phyloP scores from a whole-genome alignment of 805 yeast species.

The Sungouiozyma intestinalis region DNA sequence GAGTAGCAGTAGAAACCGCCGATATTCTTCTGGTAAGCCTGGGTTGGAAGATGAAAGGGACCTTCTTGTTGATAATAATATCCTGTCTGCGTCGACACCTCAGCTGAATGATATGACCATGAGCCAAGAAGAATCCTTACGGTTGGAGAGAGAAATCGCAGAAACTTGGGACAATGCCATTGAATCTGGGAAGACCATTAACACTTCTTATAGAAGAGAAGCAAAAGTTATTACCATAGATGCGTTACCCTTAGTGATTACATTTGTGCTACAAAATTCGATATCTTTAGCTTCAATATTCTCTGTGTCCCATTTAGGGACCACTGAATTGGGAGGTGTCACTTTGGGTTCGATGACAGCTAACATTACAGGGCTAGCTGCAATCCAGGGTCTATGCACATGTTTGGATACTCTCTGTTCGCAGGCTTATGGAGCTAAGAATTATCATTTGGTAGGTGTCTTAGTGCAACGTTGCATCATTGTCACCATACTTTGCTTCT shows the following conservation, averaged over 20 bases:
- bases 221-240: slow-evolving; percentile 32
- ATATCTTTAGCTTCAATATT: slow-evolving; percentile 68
- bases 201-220: slow-evolving; percentile 33
- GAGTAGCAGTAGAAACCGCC: neutral
- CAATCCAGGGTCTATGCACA: slow-evolving; percentile 70
- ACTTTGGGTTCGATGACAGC: slow-evolving; percentile 71
- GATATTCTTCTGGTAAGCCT: slow-evolving; percentile 11
- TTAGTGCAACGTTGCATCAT: slow-evolving; percentile 59
- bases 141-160: slow-evolving; percentile 13
- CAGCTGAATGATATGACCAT: neutral
- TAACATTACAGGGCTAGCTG: slow-evolving; percentile 63
- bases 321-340: slow-evolving; percentile 63
- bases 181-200: slow-evolving; percentile 21
- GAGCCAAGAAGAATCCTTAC: neutral
- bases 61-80: slow-evolving; percentile 24
- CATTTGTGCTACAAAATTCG: slow-evolving; percentile 62
- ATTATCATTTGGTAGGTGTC: slow-evolving; percentile 54
- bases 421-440: slow-evolving; percentile 65
- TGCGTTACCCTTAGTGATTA: slow-evolving; percentile 54
- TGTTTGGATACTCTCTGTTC: slow-evolving; percentile 70
- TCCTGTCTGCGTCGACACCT: slow-evolving; percentile 6
- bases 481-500: slow-evolving; percentile 41
- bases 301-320: slow-evolving; percentile 66
- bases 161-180: slow-evolving; percentile 25
- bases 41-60: slow-evolving; percentile 26